These are phyloP conservation scores for Crinitomyces ghanaensis DNA, from an alignment of 805 yeast genomes.

Conservation along the genomic window DNA sequence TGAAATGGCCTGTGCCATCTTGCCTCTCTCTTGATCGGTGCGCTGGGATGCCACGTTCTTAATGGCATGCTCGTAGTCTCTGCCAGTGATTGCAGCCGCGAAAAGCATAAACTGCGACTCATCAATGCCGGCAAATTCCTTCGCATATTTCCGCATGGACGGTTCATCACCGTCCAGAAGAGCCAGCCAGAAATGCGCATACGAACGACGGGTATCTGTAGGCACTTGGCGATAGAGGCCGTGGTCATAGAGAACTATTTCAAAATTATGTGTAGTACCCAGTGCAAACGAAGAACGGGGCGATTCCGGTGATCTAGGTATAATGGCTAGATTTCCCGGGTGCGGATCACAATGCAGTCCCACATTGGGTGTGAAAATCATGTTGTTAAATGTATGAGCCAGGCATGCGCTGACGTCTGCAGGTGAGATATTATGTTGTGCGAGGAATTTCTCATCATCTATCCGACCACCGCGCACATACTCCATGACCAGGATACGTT, in stretches of 20 bases:
- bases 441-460: constrained; percentile 61
- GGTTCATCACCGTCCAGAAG: constrained; percentile 58
- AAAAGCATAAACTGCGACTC: constrained; percentile 74
- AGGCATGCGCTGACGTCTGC: constrained; percentile 75
- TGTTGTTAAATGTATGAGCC: constrained; percentile 81
- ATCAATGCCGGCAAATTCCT: constrained; percentile 61
- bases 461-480: constrained; percentile 70
- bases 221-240: constrained; percentile 86
- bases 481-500: constrained; percentile 79
- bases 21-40: constrained; percentile 47
- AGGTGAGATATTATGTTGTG: constrained; percentile 51
- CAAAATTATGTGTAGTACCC: constrained; percentile 67
- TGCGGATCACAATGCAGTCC: constrained; percentile 97
- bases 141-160: constrained; percentile 63
- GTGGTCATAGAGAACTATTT: constrained; percentile 85
- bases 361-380: constrained; percentile 90
- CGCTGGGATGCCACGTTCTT: constrained; percentile 43
- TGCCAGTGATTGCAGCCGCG: constrained; percentile 90
- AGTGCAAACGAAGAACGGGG: no score
- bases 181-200: constrained; percentile 89
- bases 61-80: constrained; percentile 71
- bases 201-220: constrained; percentile 60
- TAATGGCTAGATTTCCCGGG: constrained; percentile 88
- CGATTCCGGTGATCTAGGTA: constrained; percentile 27
- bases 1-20: constrained; percentile 50